Conservation (phyloP, 2,329 filamentous ascomycete genomes). For the Ophiostoma tasmaniense region DNA sequence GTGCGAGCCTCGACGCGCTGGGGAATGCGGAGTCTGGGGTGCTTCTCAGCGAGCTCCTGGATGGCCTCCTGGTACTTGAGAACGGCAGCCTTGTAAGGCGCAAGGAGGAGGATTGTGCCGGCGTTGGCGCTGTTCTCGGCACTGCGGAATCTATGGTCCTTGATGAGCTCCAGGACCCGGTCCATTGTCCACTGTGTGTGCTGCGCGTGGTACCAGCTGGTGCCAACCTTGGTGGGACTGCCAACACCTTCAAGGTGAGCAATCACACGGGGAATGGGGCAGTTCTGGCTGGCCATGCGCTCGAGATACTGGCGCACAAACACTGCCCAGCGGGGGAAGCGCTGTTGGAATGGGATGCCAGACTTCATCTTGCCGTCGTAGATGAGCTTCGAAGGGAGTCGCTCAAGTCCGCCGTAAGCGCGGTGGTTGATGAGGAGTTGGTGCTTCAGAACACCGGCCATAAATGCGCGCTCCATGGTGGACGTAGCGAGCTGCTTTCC, state of each 20-base stretch:
- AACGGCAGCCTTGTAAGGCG: slow-evolving; percentile 35
- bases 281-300: slow-evolving; percentile 8
- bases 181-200: slow-evolving; percentile 33
- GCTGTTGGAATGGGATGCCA: slow-evolving; percentile 18
- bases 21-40: slow-evolving; percentile 20
- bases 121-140: slow-evolving; percentile 22
- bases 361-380: slow-evolving; percentile 34
- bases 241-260: slow-evolving; percentile 23
- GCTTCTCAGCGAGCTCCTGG: slow-evolving; percentile 23
- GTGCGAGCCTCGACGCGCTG: slow-evolving; percentile 34
- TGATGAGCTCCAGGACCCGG: slow-evolving; percentile 27
- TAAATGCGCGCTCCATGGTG: slow-evolving; percentile 25
- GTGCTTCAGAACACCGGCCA: slow-evolving; percentile 21
- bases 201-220: slow-evolving; percentile 34
- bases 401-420: slow-evolving; percentile 28
- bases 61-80: slow-evolving; percentile 28
- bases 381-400: slow-evolving; percentile 35
- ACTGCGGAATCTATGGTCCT: slow-evolving; percentile 28
- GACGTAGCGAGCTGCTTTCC: slow-evolving; percentile 23
- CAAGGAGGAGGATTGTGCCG: slow-evolving; percentile 36
- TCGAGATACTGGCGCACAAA: slow-evolving; percentile 22
- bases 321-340: slow-evolving; percentile 17
- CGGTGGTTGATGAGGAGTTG: slow-evolving; percentile 27
- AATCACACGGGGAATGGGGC: slow-evolving; percentile 32
- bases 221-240: slow-evolving; percentile 22